phyloP scores from a whole-genome alignment of 305 asterid genomes.

The Plantago coronopus region DNA sequence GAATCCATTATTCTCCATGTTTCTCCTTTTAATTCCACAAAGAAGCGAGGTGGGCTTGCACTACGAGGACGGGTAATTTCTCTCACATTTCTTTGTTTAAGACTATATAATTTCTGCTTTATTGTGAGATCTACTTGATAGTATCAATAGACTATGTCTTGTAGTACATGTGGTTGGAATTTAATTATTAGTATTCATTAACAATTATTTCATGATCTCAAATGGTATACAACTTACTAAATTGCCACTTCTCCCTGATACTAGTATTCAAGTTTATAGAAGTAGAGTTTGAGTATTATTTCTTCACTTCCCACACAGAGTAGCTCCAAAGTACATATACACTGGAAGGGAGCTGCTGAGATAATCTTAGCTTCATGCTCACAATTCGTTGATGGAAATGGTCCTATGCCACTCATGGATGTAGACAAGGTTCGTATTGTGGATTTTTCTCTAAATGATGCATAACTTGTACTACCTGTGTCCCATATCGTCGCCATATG shows the following conservation, averaged over 20 bases:
- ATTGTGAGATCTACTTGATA: not conserved
- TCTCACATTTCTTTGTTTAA: conserved; percentile 7
- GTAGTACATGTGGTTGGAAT: no score
- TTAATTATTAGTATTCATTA: no score
- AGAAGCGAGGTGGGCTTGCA: conserved; percentile 91
- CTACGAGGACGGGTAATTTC: conserved; percentile 60
- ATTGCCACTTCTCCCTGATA: no score
- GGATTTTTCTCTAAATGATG: conserved; percentile 16
- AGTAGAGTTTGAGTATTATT: conserved; percentile 15
- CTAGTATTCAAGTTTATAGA: conserved; percentile 6
- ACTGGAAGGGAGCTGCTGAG: conserved; percentile 99
- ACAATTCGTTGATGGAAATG: conserved; percentile 51
- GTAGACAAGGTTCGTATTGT: conserved; percentile 45
- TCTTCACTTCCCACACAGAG: conserved; percentile 41
- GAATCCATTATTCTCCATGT: conserved; percentile 81
- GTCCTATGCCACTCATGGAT: conserved; percentile 52
- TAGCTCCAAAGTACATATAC: conserved; percentile 71
- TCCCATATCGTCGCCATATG: no score
- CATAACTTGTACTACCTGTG: no score
- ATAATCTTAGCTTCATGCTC: conserved; percentile 70
- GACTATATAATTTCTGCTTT: not conserved
- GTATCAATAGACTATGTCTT: no score
- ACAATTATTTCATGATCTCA: no score
- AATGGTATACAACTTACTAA: no score
- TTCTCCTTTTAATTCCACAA: conserved; percentile 89